Conservation (phyloP, 345 rosid genomes). For the Eucalyptus shirleyi region DNA sequence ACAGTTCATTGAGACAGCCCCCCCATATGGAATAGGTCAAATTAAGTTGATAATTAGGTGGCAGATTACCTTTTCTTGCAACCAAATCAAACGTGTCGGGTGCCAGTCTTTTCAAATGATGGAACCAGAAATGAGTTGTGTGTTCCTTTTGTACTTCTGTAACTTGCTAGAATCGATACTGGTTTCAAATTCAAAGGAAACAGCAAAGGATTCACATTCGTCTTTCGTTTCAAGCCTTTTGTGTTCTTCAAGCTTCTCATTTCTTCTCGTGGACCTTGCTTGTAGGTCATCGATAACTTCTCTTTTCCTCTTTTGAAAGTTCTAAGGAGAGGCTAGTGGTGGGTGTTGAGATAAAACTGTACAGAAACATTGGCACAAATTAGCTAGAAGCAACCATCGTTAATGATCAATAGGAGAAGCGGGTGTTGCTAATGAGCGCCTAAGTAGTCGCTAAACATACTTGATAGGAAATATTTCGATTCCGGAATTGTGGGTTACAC, state of each 20-base stretch:
- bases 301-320: neutral
- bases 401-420: neutral
- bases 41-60: neutral
- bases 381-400: neutral
- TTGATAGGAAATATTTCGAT: neutral
- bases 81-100: neutral
- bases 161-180: neutral
- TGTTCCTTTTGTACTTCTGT: neutral
- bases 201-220: neutral
- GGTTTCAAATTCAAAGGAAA: neutral
- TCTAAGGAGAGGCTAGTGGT: neutral
- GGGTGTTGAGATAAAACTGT: neutral
- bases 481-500: neutral
- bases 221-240: neutral
- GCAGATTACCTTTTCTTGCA: neutral
- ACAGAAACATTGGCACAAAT: neutral
- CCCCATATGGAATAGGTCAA: neutral
- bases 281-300: neutral
- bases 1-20: neutral
- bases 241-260: neutral
- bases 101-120: neutral
- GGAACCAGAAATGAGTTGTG: neutral
- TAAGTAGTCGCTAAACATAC: accelerated
- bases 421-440: neutral
- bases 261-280: neutral